These are phyloP conservation scores for Xylaria nigripes DNA, from an alignment of 495 filamentous ascomycete genomes.

Conservation along the genomic window DNA sequence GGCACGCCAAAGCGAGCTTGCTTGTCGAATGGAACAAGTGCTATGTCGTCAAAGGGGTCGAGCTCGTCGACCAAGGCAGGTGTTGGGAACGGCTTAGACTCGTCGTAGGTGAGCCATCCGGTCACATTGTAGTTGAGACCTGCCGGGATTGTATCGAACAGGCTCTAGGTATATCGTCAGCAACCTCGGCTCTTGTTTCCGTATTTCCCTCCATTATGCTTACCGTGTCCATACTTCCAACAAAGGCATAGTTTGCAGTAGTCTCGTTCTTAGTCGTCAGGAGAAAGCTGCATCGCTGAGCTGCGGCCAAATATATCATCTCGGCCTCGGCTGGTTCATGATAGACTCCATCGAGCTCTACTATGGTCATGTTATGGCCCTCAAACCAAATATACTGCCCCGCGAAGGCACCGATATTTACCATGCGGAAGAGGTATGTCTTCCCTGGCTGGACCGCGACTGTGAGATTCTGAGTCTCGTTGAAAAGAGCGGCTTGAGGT, in stretches of 20 bases:
- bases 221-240: conserved; percentile 54
- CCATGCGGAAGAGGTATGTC: conserved; percentile 70
- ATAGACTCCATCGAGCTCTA: conserved; percentile 51
- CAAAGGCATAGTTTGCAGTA: conserved; percentile 56
- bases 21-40: conserved; percentile 58
- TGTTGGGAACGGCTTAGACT: conserved; percentile 46
- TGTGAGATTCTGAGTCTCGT: conserved; percentile 53
- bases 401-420: conserved; percentile 66
- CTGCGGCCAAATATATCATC: conserved; percentile 59
- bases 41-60: conserved; percentile 64
- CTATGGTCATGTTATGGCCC: conserved; percentile 55
- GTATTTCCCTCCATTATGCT: conserved; percentile 4
- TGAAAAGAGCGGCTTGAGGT: conserved; percentile 59
- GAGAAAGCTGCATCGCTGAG: conserved; percentile 62
- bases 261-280: conserved; percentile 59
- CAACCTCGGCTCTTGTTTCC: background rate
- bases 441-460: conserved; percentile 53
- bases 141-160: conserved; percentile 60
- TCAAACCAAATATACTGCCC: conserved; percentile 67
- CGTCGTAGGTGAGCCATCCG: conserved; percentile 70
- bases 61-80: conserved; percentile 50
- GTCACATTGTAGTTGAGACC: conserved; percentile 68
- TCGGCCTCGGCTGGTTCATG: conserved; percentile 49
- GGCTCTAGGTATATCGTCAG: conserved; percentile 40
- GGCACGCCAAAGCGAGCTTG: conserved; percentile 47